phyloP scores from a whole-genome alignment of 202 grass and related monocot genomes.

The Tripidium arundinaceum region DNA sequence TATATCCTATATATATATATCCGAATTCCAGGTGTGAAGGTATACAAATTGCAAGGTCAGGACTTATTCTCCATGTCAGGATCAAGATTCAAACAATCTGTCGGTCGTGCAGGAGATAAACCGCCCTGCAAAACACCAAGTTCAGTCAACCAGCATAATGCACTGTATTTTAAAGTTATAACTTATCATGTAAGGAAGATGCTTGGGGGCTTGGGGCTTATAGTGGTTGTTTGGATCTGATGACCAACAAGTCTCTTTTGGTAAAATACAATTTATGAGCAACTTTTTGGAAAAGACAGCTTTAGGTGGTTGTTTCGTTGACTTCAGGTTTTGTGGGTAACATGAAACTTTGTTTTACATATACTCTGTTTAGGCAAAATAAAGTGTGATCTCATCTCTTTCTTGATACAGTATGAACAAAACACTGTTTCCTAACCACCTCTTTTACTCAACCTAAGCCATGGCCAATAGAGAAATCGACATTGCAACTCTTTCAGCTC shows the following conservation, averaged over 20 bases:
- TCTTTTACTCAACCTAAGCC: not conserved
- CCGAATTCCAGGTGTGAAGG: not conserved
- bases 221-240: not conserved
- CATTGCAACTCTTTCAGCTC: not conserved
- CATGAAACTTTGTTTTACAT: not conserved
- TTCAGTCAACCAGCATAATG: not conserved
- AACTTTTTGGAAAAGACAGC: not conserved
- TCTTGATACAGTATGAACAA: not conserved
- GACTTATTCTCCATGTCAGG: not conserved
- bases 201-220: not conserved
- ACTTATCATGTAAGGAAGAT: not conserved
- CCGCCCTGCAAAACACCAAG: constrained; percentile 26
- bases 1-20: not conserved
- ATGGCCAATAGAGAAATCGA: not conserved
- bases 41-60: not conserved
- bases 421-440: not conserved
- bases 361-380: not conserved
- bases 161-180: not conserved
- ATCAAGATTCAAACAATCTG: constrained; percentile 13
- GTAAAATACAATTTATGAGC: not conserved
- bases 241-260: not conserved
- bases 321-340: not conserved
- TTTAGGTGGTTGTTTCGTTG: not conserved
- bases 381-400: not conserved
- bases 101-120: not conserved